These are phyloP conservation scores for Dillenia turbinata DNA, from an alignment of 164 flowering plant genomes.

Conservation along the genomic window DNA sequence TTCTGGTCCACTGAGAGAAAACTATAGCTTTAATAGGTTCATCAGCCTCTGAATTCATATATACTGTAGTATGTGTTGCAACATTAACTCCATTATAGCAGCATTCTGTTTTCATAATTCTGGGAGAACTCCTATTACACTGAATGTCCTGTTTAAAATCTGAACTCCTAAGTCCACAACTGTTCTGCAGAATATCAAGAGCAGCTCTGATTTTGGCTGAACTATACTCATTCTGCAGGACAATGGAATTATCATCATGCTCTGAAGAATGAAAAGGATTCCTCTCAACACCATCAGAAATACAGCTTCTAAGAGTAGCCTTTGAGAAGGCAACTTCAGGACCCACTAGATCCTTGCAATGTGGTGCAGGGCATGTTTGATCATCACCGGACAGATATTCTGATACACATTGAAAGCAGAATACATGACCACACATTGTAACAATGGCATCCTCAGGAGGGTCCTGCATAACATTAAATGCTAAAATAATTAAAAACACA, in stretches of 20 bases:
- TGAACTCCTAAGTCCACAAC: conserved; percentile 25
- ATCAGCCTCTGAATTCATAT: conserved; percentile 16
- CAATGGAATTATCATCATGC: conserved; percentile 27
- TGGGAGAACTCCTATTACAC: conserved; percentile 23
- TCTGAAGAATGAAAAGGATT: conserved; percentile 24
- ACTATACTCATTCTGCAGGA: conserved; percentile 31
- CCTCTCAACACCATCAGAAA: conserved; percentile 33
- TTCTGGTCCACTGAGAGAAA: conserved; percentile 96
- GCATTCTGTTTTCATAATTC: conserved; percentile 5
- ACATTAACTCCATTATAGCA: conserved; percentile 10
- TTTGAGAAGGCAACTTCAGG: conserved; percentile 64
- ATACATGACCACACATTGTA: conserved; percentile 86
- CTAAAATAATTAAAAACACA: not conserved
- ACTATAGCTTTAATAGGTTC: conserved; percentile 67
- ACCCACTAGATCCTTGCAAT: conserved; percentile 68
- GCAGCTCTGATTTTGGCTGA: conserved; percentile 84
- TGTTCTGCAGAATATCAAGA: conserved; percentile 52
- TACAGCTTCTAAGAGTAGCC: conserved; percentile 51
- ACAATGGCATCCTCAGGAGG: conserved; percentile 93
- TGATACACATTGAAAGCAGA: conserved; percentile 90
- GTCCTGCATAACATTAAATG: conserved; percentile 49
- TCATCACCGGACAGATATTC: conserved; percentile 83
- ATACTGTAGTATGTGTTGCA: conserved; percentile 5
- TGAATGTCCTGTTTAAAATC: conserved; percentile 10
- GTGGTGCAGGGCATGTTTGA: conserved; percentile 59